Evolutionary conservation across 306 rosid genomes (phyloP), one percentile per base, ranked within the genome.

Genomic region (Glycine tomentella): DNA sequence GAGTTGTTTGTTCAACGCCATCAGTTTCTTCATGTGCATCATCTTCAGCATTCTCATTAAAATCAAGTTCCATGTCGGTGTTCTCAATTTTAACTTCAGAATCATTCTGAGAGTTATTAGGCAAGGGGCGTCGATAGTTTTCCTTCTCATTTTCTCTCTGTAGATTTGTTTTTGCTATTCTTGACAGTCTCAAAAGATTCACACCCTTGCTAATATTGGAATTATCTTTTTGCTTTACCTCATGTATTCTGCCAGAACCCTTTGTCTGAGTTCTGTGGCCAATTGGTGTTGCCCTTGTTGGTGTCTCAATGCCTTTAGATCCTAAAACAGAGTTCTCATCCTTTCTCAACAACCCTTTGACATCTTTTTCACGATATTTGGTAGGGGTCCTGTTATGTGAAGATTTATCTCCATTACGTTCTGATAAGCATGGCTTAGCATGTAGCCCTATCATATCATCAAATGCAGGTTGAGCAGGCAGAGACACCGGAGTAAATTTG

Each of bases 121-220:
- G 85, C 87, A 95, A 31, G 66, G 90, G 97, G 75, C 99, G 93
- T 67, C 99, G 84, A 66, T 93, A 95, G 80, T 95, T 95, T 86
- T 95, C 99, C 90, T 95, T 95, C 86, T 95, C 99, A 84, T 95
- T 95, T 81, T 95, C 99, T 85, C 88, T 91, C 62, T 91, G 94
- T 81, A 95, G 87, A 84, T 93, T 95, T 82, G 86, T 68, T 84
- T 92, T 95, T 63, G 96, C 99, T 81, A 95, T 93, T 86, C 97
- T 91, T 71, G 99, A 95, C 80, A 95, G 84, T 80, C 99, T 91
- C 83, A 95, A 85, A 20, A 95, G 93, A 85, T 95, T 95, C 84
- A 91, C 90, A 50, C 87, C 92, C 87, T 88, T 90, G 38, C 82
- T 71, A 81, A 87, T 79, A 86, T 80, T 85, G 38, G 96, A 87